Conservation (phyloP, 2,329 filamentous ascomycete genomes). For the Colletotrichum nymphaeae region DNA sequence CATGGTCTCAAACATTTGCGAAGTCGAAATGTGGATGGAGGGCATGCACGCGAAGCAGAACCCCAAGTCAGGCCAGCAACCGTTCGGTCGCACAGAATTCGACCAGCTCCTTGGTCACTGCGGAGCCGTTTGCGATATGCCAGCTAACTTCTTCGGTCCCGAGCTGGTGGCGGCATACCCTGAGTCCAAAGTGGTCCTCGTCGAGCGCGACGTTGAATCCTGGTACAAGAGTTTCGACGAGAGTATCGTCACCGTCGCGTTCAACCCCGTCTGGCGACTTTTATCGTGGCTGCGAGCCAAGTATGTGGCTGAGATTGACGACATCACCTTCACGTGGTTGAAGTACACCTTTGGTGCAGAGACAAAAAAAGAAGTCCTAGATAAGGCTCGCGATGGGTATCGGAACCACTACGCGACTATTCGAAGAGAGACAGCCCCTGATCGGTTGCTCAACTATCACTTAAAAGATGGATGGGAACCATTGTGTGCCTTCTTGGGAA, state of each 20-base stretch:
- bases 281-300: constrained; percentile 37
- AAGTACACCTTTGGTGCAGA: constrained; percentile 76
- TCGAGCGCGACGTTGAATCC: constrained; percentile 43
- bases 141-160: constrained; percentile 29
- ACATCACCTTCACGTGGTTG: constrained; percentile 78
- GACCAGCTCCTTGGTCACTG: constrained; percentile 45
- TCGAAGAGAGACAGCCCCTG: not conserved
- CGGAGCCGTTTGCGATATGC: constrained; percentile 42
- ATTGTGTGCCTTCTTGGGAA: constrained; percentile 54
- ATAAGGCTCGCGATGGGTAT: constrained; percentile 43
- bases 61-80: no score
- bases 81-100: constrained; percentile 43
- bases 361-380: constrained; percentile 72
- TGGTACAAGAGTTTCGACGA: constrained; percentile 40
- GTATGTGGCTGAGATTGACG: constrained; percentile 68
- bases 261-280: constrained; percentile 40
- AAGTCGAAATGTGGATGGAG: no score
- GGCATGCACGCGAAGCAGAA: no score
- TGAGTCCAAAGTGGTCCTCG: constrained; percentile 47
- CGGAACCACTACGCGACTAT: constrained; percentile 23
- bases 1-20: no score
- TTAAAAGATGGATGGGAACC: constrained; percentile 54
- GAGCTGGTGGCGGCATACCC: constrained; percentile 47
- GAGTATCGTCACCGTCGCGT: constrained; percentile 40
- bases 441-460: constrained; percentile 26